These are phyloP conservation scores for Fagopyrum esculentum DNA, from an alignment of 148 eudicot genomes.

Conservation along the genomic window DNA sequence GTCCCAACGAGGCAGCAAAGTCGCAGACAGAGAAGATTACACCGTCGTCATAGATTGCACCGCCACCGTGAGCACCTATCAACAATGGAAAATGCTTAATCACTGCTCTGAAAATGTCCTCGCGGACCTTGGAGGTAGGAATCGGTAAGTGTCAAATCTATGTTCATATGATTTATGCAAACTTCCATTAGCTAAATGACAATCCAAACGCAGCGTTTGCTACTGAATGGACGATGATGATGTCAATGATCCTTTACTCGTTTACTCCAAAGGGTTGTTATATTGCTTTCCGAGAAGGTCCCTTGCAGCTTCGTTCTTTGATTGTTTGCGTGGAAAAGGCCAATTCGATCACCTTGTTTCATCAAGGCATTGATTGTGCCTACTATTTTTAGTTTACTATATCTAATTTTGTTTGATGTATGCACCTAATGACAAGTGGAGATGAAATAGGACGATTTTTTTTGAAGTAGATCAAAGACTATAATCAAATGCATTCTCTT, in stretches of 20 bases:
- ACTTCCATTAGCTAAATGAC: not conserved
- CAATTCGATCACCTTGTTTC: not conserved
- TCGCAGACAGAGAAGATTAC: constrained; percentile 24
- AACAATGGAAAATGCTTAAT: not conserved
- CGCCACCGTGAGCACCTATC: constrained; percentile 13
- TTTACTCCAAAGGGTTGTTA: not conserved
- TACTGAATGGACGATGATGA: not conserved
- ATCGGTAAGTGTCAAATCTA: not conserved
- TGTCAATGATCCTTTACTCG: not conserved
- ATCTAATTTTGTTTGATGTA: not conserved
- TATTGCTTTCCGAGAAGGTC: not conserved
- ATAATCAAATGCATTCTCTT: too few relatives aligned
- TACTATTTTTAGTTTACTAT: not conserved
- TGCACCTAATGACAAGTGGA: not conserved
- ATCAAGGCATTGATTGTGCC: not conserved
- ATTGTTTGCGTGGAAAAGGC: not conserved
- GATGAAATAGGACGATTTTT: not conserved
- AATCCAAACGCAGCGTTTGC: not conserved
- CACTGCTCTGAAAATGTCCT: not conserved
- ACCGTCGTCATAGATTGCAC: constrained; percentile 28
- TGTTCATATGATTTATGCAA: not conserved
- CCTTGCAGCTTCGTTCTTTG: constrained; percentile 10
- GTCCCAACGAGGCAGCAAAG: constrained; percentile 19
- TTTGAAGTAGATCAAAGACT: not conserved
- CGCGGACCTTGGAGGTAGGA: not conserved